Conservation (phyloP, 768 basidiomycete species). For the Suillus fuscotomentosus region DNA sequence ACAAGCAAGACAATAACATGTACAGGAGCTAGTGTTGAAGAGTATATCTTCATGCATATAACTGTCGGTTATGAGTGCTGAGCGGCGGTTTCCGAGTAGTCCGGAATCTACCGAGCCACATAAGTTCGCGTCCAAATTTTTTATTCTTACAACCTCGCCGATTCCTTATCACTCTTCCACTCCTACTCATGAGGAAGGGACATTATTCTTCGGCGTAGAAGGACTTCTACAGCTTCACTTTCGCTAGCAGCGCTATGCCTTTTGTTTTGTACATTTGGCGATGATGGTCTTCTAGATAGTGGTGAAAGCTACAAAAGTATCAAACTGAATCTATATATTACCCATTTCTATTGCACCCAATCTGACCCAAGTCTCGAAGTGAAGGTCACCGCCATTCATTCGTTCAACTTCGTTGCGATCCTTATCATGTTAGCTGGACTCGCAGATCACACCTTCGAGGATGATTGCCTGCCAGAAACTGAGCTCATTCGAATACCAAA, state of each 20-base stretch:
- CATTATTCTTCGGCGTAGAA: slow-evolving; percentile 46
- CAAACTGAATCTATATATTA: background rate
- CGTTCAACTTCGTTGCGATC: background rate
- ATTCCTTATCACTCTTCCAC: slow-evolving; percentile 32
- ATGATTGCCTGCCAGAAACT: slow-evolving; percentile 2
- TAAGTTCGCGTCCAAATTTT: slow-evolving; percentile 3
- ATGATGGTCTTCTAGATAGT: slow-evolving; percentile 81
- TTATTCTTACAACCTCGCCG: slow-evolving; percentile 15
- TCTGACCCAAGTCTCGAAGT: background rate
- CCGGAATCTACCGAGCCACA: slow-evolving; percentile 18
- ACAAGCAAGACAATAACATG: background rate
- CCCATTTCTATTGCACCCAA: background rate
- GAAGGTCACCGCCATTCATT: background rate
- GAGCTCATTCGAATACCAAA: background rate
- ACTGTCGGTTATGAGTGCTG: background rate
- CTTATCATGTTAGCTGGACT: background rate
- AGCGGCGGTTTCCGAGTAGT: background rate
- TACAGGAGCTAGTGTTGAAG: background rate
- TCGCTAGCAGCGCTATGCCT: slow-evolving; percentile 74
- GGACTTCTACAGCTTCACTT: slow-evolving; percentile 51
- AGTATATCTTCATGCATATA: background rate
- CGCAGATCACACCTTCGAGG: background rate
- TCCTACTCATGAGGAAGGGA: slow-evolving; percentile 17
- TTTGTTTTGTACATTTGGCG: slow-evolving; percentile 32
- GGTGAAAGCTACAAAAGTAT: slow-evolving; percentile 54